Percentiles rank a stretch among this genome's conserved stretches.
These are phyloP conservation scores for Melampsora americana DNA, from an alignment of 1,284 basidiomycete species.

Conservation along the genomic window DNA sequence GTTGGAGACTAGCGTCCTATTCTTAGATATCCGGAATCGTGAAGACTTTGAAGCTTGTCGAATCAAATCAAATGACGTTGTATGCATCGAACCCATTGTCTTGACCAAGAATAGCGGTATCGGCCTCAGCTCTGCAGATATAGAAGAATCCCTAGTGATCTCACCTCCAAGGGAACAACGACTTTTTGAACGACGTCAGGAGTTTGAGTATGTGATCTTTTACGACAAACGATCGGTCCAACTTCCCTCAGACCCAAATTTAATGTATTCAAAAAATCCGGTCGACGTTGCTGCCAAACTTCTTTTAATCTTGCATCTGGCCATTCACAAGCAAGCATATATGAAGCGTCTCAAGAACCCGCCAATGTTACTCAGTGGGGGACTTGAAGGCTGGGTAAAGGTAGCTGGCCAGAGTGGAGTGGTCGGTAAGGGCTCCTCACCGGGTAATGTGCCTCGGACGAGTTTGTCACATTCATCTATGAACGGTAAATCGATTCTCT, in stretches of 20 bases:
- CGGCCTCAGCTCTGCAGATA: slow-evolving; percentile 63
- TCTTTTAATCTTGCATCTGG: slow-evolving; percentile 63
- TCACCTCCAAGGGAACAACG: slow-evolving; percentile 68
- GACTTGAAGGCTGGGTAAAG: slow-evolving; percentile 75
- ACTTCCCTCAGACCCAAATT: slow-evolving; percentile 54
- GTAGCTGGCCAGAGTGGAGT: slow-evolving; percentile 62
- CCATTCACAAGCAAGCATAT: slow-evolving; percentile 72
- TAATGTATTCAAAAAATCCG: slow-evolving; percentile 34
- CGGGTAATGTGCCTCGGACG: slow-evolving; percentile 1
- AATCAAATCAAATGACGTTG: slow-evolving; percentile 67
- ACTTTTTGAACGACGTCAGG: slow-evolving; percentile 74
- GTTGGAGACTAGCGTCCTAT: slow-evolving; percentile 61
- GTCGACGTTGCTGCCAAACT: slow-evolving; percentile 56
- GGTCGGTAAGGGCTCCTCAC: slow-evolving; percentile 54
- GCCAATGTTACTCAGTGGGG: slow-evolving; percentile 81
- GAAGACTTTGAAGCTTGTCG: slow-evolving; percentile 72
- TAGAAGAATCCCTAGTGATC: slow-evolving; percentile 74
- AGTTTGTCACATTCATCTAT: slow-evolving; percentile 21
- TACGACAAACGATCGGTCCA: slow-evolving; percentile 72
- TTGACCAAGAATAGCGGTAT: slow-evolving; percentile 68
- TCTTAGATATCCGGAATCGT: slow-evolving; percentile 77
- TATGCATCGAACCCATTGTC: slow-evolving; percentile 81
- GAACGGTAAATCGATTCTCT: slow-evolving; percentile 28
- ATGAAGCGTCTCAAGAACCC: slow-evolving; percentile 69
- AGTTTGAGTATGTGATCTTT: slow-evolving; percentile 84